A percentile compares a stretch with the other conserved stretches of the same genome.
phyloP scores from a whole-genome alignment of 805 yeast species.

The Ascoidea tarda region DNA sequence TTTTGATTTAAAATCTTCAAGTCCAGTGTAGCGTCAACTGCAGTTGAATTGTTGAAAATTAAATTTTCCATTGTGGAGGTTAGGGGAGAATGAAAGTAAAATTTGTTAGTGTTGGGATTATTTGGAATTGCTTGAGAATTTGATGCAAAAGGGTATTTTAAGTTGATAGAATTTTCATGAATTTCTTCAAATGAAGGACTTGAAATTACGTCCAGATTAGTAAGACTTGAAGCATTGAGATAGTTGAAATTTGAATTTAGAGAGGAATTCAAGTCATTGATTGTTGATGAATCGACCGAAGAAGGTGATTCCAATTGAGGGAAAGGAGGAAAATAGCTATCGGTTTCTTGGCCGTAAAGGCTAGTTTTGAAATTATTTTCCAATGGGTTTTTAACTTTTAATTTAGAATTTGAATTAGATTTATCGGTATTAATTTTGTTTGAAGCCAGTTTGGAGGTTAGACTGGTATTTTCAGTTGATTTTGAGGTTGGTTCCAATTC shows the following conservation, averaged over 20 bases:
- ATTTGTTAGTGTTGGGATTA: not conserved
- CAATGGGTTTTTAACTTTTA: too few relatives aligned
- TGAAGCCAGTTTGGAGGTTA: not conserved
- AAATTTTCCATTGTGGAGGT: not conserved
- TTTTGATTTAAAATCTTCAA: not conserved
- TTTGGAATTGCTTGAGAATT: not conserved
- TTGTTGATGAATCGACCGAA: not conserved
- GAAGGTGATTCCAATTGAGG: not conserved
- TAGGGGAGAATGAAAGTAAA: not conserved
- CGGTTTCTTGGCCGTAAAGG: too few relatives aligned
- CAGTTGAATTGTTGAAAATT: not conserved
- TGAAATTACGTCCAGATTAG: too few relatives aligned
- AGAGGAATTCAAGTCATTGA: not conserved
- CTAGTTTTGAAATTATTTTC: not conserved
- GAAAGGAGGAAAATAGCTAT: too few relatives aligned
- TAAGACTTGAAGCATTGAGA: too few relatives aligned
- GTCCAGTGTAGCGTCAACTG: not conserved
- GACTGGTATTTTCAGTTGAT: not conserved
- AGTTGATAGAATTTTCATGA: not conserved
- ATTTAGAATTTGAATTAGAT: not conserved
- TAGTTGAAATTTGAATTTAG: too few relatives aligned
- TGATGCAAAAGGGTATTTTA: not conserved
- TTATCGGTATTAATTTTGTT: too few relatives aligned
- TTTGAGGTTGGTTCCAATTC: constrained; percentile 2
- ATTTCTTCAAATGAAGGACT: too few relatives aligned